Evolutionary conservation across 2,329 filamentous ascomycete genomes (phyloP).

Genomic region (Arthrobotrys sphaeroides): DNA sequence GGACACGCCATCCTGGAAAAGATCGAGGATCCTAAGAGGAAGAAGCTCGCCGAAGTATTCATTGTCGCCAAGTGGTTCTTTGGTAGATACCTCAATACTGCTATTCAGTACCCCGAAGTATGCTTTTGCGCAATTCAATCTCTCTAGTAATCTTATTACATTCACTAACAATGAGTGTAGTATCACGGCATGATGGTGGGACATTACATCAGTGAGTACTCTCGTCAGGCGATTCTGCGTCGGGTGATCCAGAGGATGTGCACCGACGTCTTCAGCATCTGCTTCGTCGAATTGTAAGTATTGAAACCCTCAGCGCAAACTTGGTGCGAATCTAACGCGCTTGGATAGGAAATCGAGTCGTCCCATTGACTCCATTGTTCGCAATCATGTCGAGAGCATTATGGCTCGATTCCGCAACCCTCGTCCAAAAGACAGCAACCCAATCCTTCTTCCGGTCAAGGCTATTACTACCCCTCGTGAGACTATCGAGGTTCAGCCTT

Average conservation of each 20-base stretch:
- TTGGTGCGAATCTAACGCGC: background rate
- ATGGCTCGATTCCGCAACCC: slow-evolving; percentile 57
- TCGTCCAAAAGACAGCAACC: slow-evolving; percentile 65
- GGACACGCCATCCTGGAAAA: slow-evolving; percentile 83
- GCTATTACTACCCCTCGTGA: slow-evolving; percentile 77
- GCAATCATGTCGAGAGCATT: slow-evolving; percentile 57
- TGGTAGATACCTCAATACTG: slow-evolving; percentile 82
- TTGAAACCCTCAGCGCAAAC: slow-evolving; percentile 50
- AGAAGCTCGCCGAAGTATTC: slow-evolving; percentile 66
- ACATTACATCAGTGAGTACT: slow-evolving; percentile 91
- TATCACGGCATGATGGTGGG: slow-evolving; percentile 78
- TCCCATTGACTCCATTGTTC: slow-evolving; percentile 57
- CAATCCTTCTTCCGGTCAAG: slow-evolving; percentile 69
- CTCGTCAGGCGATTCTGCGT: slow-evolving; percentile 75
- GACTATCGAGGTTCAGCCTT: slow-evolving; percentile 80
- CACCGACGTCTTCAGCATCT: slow-evolving; percentile 57
- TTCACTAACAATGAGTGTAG: slow-evolving; percentile 56
- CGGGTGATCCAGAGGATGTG: slow-evolving; percentile 64
- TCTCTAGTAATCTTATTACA: slow-evolving; percentile 6
- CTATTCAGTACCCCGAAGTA: slow-evolving; percentile 89
- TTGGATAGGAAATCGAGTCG: slow-evolving; percentile 57
- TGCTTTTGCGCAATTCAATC: slow-evolving; percentile 42
- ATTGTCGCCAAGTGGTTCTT: slow-evolving; percentile 93
- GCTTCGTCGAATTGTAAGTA: slow-evolving; percentile 57
- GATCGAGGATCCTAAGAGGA: slow-evolving; percentile 74